Percentiles rank a stretch among this genome's conserved stretches.
Evolutionary conservation across 805 yeast species (phyloP).

Genomic region (Grigorovia humatica): DNA sequence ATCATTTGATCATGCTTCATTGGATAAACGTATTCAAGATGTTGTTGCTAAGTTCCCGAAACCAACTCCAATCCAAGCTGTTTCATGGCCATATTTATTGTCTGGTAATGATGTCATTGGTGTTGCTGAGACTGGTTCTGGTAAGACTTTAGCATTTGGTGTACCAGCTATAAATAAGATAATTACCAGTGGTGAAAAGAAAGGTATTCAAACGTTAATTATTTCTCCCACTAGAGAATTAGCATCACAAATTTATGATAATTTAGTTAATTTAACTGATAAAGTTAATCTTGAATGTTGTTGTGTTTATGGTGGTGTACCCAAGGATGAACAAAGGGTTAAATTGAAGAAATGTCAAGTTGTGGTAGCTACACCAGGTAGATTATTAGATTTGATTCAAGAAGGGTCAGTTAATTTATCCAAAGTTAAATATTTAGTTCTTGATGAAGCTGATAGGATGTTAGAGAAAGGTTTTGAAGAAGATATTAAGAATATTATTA

Average conservation of each 20-base stretch:
- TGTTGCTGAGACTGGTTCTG: conserved; percentile 97
- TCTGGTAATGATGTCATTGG: conserved; percentile 81
- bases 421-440: conserved; percentile 63
- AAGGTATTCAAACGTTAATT: conserved; percentile 63
- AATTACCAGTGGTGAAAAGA: conserved; percentile 21
- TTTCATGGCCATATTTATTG: conserved; percentile 85
- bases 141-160: conserved; percentile 95
- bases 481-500: conserved; percentile 78
- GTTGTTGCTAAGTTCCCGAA: conserved; percentile 64
- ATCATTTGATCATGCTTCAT: conserved; percentile 49
- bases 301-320: conserved; percentile 95
- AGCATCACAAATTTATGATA: conserved; percentile 88
- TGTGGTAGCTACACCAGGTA: conserved; percentile 97
- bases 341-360: conserved; percentile 58
- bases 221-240: conserved; percentile 96
- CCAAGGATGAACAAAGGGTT: conserved; percentile 81
- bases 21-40: conserved; percentile 46
- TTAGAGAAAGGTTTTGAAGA: conserved; percentile 96
- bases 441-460: conserved; percentile 99
- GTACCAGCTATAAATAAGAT: conserved; percentile 87
- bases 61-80: conserved; percentile 95
- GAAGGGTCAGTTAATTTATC: conserved; percentile 73
- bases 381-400: conserved; percentile 79
- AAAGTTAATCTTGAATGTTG: conserved; percentile 57
- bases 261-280: conserved; percentile 53